Conservation (phyloP, 257 asterid species). For the Nicotiana otophora region DNA sequence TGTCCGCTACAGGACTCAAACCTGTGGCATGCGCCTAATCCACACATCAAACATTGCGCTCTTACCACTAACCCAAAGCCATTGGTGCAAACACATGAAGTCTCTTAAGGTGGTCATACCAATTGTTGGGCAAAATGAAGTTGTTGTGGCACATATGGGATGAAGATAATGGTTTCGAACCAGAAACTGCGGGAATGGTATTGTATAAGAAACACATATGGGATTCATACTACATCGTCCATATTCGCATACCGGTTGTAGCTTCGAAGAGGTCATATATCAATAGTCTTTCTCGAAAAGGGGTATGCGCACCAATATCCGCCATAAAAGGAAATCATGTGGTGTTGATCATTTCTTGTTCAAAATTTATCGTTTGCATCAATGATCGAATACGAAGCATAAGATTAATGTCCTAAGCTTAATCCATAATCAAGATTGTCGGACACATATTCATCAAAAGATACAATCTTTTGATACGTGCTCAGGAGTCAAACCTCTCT, state of each 20-base stretch:
- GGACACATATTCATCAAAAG: neutral
- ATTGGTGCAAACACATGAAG: neutral
- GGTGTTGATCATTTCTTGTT: too few relatives aligned
- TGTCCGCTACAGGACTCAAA: neutral
- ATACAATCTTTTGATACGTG: neutral
- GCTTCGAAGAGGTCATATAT: too few relatives aligned
- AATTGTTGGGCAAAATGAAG: neutral
- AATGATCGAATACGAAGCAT: too few relatives aligned
- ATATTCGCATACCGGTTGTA: too few relatives aligned
- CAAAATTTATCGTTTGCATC: too few relatives aligned
- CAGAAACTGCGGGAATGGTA: neutral
- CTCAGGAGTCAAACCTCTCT: neutral
- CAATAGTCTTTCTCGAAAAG: too few relatives aligned
- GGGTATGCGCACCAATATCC: too few relatives aligned
- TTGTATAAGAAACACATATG: too few relatives aligned
- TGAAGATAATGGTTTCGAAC: neutral
- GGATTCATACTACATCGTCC: too few relatives aligned
- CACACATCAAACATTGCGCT: neutral
- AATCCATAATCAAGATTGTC: neutral
- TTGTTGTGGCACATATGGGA: neutral
- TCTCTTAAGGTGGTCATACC: neutral
- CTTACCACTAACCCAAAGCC: neutral
- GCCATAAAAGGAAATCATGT: too few relatives aligned
- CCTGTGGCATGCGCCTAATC: neutral
- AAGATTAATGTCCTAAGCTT: neutral